Percentiles rank a stretch among this genome's conserved stretches.
Conservation (phyloP, 768 basidiomycete species). For the Royoungia palumana region DNA sequence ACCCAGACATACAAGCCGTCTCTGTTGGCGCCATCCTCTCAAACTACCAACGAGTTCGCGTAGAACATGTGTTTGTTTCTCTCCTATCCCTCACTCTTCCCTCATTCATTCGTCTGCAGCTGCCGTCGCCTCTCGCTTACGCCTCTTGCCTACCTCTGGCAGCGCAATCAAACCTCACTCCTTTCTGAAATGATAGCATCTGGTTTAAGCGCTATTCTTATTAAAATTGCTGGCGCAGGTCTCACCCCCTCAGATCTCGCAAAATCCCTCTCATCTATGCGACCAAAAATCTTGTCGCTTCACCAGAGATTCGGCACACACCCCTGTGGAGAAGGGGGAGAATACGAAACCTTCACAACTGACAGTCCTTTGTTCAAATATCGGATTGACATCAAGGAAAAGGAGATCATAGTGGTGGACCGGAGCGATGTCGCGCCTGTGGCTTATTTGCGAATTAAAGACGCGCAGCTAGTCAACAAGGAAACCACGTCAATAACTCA, state of each 20-base stretch:
- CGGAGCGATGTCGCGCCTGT: constrained; percentile 86
- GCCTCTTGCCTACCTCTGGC: constrained; percentile 90
- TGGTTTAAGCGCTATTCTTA: constrained; percentile 77
- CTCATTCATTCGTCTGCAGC: constrained; percentile 36
- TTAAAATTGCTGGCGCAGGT: constrained; percentile 96
- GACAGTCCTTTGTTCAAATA: constrained; percentile 88
- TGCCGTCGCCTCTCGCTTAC: constrained; percentile 79
- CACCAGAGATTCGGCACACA: constrained; percentile 84
- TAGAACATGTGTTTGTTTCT: constrained; percentile 87
- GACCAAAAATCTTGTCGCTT: constrained; percentile 65
- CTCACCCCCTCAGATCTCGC: constrained; percentile 76
- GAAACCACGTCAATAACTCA: not conserved
- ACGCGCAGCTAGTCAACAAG: constrained; percentile 63
- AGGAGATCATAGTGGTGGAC: constrained; percentile 72
- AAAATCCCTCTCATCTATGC: constrained; percentile 69
- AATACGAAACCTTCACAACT: constrained; percentile 92
- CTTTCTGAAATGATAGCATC: constrained; percentile 82
- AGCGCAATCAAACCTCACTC: constrained; percentile 82
- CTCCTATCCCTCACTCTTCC: not conserved
- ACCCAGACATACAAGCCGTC: constrained; percentile 82
- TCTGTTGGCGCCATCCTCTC: constrained; percentile 97
- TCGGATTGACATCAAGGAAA: constrained; percentile 62
- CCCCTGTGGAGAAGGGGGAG: constrained; percentile 96
- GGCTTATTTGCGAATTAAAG: constrained; percentile 81
- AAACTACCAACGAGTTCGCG: constrained; percentile 93